phyloP scores from a whole-genome alignment of 2,329 filamentous ascomycete genomes.

The Arthrobotrys sphaeroides region DNA sequence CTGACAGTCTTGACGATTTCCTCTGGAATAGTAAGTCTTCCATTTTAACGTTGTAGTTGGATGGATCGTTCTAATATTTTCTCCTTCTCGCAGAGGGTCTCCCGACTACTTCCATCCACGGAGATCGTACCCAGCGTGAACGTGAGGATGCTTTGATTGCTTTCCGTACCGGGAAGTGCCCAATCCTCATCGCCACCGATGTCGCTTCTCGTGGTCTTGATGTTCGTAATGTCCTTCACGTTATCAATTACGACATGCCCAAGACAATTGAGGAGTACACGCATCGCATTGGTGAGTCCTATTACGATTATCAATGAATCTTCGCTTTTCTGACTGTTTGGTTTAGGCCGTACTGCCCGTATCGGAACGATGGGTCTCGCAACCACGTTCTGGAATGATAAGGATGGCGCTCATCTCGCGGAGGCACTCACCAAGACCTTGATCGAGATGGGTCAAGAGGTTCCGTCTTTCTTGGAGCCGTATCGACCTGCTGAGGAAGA shows the following conservation, averaged over 20 bases:
- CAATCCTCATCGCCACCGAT: slow-evolving; percentile 86
- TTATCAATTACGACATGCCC: slow-evolving; percentile 92
- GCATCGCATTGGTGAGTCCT: slow-evolving; percentile 84
- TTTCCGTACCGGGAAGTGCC: slow-evolving; percentile 78
- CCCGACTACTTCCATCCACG: slow-evolving; percentile 87
- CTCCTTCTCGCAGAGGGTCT: slow-evolving; percentile 68
- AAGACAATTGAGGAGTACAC: slow-evolving; percentile 95
- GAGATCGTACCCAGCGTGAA: slow-evolving; percentile 86
- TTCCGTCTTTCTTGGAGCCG: slow-evolving; percentile 82
- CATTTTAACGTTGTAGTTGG: background rate
- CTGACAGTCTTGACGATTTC: slow-evolving; percentile 87
- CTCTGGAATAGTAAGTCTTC: slow-evolving; percentile 72
- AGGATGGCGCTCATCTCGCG: slow-evolving; percentile 67
- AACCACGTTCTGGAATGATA: slow-evolving; percentile 86
- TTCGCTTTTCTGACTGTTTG: slow-evolving; percentile 1
- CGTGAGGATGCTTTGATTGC: slow-evolving; percentile 87
- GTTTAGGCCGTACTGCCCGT: slow-evolving; percentile 83
- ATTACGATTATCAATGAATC: background rate
- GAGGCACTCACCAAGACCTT: slow-evolving; percentile 80
- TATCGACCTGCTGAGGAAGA: slow-evolving; percentile 63
- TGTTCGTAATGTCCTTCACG: slow-evolving; percentile 83
- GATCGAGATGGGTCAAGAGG: slow-evolving; percentile 77
- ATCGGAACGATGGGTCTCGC: slow-evolving; percentile 88
- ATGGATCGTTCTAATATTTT: background rate
- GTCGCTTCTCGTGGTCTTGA: slow-evolving; percentile 89